These are phyloP conservation scores for Rusavskia elegans DNA, from an alignment of 495 filamentous ascomycete species.

Conservation along the genomic window DNA sequence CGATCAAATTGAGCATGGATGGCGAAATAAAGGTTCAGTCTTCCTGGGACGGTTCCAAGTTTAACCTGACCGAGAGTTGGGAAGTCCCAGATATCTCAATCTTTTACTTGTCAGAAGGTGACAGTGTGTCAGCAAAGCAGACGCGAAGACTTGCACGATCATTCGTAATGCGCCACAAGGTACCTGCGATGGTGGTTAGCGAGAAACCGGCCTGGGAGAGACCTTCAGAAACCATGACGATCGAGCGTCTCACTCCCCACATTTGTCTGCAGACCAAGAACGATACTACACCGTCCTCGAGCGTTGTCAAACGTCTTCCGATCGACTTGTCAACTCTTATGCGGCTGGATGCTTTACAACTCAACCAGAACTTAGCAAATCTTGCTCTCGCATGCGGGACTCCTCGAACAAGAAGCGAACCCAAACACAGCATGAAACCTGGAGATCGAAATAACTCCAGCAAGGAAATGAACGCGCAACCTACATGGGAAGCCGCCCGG, in stretches of 20 bases:
- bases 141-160: conserved; percentile 38
- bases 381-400: conserved; percentile 19
- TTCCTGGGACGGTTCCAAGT: conserved; percentile 29
- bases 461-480: not conserved
- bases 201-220: conserved; percentile 39
- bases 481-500: not conserved
- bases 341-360: conserved; percentile 54
- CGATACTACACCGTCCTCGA: conserved; percentile 28
- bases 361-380: conserved; percentile 59
- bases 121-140: conserved; percentile 28
- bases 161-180: conserved; percentile 48
- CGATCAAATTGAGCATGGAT: conserved; percentile 42
- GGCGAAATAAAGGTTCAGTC: conserved; percentile 32
- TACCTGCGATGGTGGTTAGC: conserved; percentile 54
- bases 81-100: conserved; percentile 56
- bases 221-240: conserved; percentile 23
- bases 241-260: conserved; percentile 44
- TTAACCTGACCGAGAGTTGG: conserved; percentile 37
- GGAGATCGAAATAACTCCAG: not conserved
- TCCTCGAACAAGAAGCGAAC: not conserved
- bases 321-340: conserved; percentile 60
- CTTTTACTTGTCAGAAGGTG: conserved; percentile 44
- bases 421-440: not conserved
- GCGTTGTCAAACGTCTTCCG: conserved; percentile 43
- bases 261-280: conserved; percentile 52